Percentiles rank a stretch among this genome's conserved stretches.
phyloP scores from a whole-genome alignment of 2,329 filamentous ascomycete species.

The Fonsecaea multimorphosa region DNA sequence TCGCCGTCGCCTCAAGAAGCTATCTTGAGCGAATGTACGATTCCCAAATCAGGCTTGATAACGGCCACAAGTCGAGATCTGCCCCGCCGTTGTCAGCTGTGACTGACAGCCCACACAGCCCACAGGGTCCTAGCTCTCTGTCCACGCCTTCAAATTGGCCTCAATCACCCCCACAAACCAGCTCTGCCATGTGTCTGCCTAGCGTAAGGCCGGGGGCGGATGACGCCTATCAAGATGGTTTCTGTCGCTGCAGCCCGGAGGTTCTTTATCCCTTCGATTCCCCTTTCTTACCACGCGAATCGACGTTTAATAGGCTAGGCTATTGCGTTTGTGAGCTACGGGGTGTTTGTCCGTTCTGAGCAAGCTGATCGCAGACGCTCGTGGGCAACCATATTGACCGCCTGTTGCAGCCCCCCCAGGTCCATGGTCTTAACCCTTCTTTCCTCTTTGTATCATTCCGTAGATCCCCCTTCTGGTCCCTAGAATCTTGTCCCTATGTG shows the following conservation, averaged over 20 bases:
- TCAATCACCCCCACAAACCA: neutral
- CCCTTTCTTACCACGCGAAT: neutral
- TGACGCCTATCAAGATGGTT: neutral
- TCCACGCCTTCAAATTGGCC: neutral
- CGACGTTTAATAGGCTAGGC: neutral
- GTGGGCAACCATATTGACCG: neutral
- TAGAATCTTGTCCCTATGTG: slow-evolving; percentile 15
- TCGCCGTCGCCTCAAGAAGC: neutral
- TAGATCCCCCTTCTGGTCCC: slow-evolving; percentile 2
- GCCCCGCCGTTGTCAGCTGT: neutral
- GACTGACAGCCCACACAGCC: neutral
- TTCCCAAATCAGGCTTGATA: neutral
- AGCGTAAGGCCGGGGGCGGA: neutral
- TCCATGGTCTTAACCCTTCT: neutral
- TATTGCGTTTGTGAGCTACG: neutral
- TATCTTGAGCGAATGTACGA: neutral
- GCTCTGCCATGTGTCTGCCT: slow-evolving; percentile 2
- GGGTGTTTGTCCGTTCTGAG: neutral
- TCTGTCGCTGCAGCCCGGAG: neutral
- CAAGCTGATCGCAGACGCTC: neutral
- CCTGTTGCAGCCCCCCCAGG: neutral
- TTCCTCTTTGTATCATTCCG: slow-evolving; percentile 2
- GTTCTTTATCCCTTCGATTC: slow-evolving; percentile 4
- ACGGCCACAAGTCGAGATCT: neutral
- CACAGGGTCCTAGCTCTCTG: neutral